These are phyloP conservation scores for Lanmaoa rubissima DNA, from an alignment of 768 basidiomycete species.

Conservation along the genomic window DNA sequence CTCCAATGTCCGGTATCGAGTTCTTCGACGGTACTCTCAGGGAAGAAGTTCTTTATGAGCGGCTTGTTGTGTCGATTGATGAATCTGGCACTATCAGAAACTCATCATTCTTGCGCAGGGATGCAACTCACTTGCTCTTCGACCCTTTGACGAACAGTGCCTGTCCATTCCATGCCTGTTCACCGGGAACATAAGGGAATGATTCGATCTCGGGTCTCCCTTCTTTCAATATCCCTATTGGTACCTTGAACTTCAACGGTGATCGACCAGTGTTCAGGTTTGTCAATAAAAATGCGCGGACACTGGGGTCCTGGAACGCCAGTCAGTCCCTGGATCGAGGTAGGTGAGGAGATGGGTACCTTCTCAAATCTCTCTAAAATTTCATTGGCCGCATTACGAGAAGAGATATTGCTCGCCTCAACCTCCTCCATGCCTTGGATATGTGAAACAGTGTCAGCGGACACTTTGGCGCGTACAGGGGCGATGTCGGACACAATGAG, in stretches of 20 bases:
- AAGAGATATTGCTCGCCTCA: slow-evolving; percentile 53
- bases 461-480: slow-evolving; percentile 58
- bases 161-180: slow-evolving; percentile 52
- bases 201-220: slow-evolving; percentile 68
- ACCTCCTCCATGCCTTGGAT: slow-evolving; percentile 73
- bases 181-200: slow-evolving; percentile 69
- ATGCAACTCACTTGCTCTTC: slow-evolving; percentile 60
- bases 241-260: slow-evolving; percentile 66
- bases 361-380: slow-evolving; percentile 62
- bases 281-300: slow-evolving; percentile 84
- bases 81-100: slow-evolving; percentile 45
- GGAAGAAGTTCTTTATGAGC: slow-evolving; percentile 67
- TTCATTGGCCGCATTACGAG: slow-evolving; percentile 67
- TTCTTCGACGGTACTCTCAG: slow-evolving; percentile 55
- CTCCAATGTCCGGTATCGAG: slow-evolving; percentile 89
- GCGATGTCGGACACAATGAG: slow-evolving; percentile 83
- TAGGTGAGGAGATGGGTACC: slow-evolving; percentile 36
- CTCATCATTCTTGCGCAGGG: background rate
- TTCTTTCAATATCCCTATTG: slow-evolving; percentile 60
- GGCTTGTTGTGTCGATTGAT: slow-evolving; percentile 72
- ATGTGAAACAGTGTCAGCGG: slow-evolving; percentile 64
- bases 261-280: slow-evolving; percentile 53
- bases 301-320: slow-evolving; percentile 56
- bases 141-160: slow-evolving; percentile 76
- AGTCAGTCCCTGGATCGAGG: slow-evolving; percentile 3